These are phyloP conservation scores for Suillus lakei DNA, from an alignment of 768 basidiomycete genomes.

Conservation along the genomic window DNA sequence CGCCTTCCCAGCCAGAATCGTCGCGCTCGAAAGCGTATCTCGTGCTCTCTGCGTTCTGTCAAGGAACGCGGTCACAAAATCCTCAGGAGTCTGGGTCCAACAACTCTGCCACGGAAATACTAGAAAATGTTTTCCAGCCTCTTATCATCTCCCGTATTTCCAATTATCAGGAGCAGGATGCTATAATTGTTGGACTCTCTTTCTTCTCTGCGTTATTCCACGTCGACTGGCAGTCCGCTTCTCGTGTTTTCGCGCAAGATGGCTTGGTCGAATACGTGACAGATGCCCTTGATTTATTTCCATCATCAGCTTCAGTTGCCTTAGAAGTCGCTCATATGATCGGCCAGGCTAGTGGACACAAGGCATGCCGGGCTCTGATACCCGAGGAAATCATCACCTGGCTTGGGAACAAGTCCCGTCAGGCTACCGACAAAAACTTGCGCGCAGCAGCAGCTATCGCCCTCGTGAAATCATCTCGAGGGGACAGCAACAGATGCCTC, in stretches of 20 bases:
- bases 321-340: slow-evolving; percentile 74
- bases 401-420: slow-evolving; percentile 64
- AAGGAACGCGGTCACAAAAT: slow-evolving; percentile 52
- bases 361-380: slow-evolving; percentile 67
- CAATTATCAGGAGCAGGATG: slow-evolving; percentile 56
- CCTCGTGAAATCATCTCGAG: slow-evolving; percentile 77
- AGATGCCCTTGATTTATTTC: slow-evolving; percentile 72
- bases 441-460: slow-evolving; percentile 73
- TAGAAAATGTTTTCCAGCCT: slow-evolving; percentile 57
- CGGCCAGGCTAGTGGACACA: slow-evolving; percentile 77
- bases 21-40: slow-evolving; percentile 73
- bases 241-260: slow-evolving; percentile 65
- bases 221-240: slow-evolving; percentile 73
- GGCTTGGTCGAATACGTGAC: slow-evolving; percentile 66
- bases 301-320: slow-evolving; percentile 52
- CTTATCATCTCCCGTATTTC: slow-evolving; percentile 53
- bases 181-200: slow-evolving; percentile 56
- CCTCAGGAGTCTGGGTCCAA: slow-evolving; percentile 41
- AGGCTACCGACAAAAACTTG: slow-evolving; percentile 48
- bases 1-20: slow-evolving; percentile 47
- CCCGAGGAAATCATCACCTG: slow-evolving; percentile 62
- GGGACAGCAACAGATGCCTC: slow-evolving; percentile 49
- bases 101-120: slow-evolving; percentile 50
- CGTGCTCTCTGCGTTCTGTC: slow-evolving; percentile 69
- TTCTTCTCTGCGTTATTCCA: slow-evolving; percentile 85